These are phyloP conservation scores for Penicillium simplicissimum DNA, from an alignment of 495 filamentous ascomycete genomes.

Conservation along the genomic window DNA sequence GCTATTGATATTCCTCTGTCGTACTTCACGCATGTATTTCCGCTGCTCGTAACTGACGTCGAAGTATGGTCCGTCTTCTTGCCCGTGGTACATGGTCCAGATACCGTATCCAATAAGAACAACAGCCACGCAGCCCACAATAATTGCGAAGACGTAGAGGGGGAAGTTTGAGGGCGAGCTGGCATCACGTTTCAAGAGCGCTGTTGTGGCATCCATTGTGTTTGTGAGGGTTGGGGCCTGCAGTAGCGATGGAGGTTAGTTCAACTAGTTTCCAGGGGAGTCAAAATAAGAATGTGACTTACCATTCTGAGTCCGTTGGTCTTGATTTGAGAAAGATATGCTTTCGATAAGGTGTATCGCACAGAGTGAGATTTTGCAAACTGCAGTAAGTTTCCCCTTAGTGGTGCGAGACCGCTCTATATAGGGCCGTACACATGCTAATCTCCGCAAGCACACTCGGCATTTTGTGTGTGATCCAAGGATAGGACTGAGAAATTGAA, in stretches of 20 bases:
- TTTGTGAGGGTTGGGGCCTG: constrained; percentile 6
- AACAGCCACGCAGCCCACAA: constrained; percentile 24
- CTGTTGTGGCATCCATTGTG: constrained; percentile 10
- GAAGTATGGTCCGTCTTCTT: constrained; percentile 8
- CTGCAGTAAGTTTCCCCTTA: too few species aligned
- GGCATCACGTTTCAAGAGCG: constrained; percentile 18
- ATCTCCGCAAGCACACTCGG: neutral
- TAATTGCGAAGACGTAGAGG: constrained; percentile 33
- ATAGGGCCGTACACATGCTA: neutral
- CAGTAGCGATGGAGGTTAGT: neutral
- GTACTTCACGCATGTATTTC: constrained; percentile 31
- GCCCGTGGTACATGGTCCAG: constrained; percentile 28
- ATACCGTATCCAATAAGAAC: constrained; percentile 27
- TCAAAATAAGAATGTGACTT: neutral
- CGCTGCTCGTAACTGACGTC: constrained; percentile 26
- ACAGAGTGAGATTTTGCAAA: neutral
- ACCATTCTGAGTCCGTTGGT: neutral
- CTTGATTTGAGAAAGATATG: neutral
- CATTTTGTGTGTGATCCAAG: constrained; percentile 12
- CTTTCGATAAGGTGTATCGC: neutral
- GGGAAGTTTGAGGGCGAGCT: constrained; percentile 17
- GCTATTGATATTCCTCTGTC: constrained; percentile 26
- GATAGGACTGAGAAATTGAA: constrained; percentile 22
- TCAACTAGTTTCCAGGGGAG: neutral
- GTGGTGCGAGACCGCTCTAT: constrained; percentile 4